A percentile compares a stretch with the other conserved stretches of the same genome.
phyloP scores from a whole-genome alignment of 305 asterid genomes.

The Fraxinus angustifolia region DNA sequence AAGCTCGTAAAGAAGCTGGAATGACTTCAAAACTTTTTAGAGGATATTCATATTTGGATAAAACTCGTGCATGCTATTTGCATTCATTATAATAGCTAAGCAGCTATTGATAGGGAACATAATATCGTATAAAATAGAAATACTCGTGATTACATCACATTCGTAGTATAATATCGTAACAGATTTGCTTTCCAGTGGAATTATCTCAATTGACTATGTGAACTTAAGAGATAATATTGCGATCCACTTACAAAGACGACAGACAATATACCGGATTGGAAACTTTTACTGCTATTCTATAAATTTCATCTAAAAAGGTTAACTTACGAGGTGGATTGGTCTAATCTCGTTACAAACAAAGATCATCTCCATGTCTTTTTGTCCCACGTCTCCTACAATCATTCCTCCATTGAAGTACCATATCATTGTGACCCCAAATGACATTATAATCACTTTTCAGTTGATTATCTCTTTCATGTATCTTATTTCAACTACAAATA shows the following conservation, averaged over 20 bases:
- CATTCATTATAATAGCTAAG: not conserved
- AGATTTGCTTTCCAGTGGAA: not conserved
- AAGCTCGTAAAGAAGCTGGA: not conserved
- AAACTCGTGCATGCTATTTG: not conserved
- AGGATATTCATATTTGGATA: not conserved
- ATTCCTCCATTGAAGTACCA: not conserved
- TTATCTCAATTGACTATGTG: not conserved
- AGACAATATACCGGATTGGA: not conserved
- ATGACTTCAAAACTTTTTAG: no score
- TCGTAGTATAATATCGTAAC: no score
- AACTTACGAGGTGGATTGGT: no score
- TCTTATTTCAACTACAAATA: not conserved
- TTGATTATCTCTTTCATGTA: not conserved
- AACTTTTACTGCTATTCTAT: no score
- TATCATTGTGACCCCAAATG: not conserved
- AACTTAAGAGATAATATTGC: not conserved
- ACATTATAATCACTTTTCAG: not conserved
- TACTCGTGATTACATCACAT: not conserved
- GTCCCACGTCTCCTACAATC: not conserved
- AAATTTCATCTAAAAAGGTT: no score
- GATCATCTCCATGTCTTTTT: not conserved
- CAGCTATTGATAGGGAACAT: not conserved
- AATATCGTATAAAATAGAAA: not conserved
- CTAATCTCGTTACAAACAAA: not conserved
- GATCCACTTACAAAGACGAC: not conserved